phyloP scores from a whole-genome alignment of 1,284 basidiomycete species.

The Omphalotus olearius region DNA sequence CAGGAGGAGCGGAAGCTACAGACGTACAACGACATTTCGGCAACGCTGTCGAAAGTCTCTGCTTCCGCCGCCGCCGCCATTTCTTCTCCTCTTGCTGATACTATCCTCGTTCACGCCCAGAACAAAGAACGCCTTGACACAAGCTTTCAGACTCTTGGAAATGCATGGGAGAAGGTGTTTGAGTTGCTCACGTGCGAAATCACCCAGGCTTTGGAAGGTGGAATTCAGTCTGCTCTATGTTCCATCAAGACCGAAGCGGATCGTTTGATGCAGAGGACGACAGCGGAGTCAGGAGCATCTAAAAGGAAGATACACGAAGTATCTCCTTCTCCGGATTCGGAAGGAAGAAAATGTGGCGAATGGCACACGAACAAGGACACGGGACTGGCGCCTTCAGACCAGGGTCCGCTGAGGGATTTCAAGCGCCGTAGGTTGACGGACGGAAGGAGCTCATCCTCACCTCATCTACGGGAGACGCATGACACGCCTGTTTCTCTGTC shows the following conservation, averaged over 20 bases:
- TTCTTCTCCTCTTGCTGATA: constrained; percentile 39
- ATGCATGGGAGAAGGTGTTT: constrained; percentile 42
- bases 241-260: constrained; percentile 33
- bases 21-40: constrained; percentile 43
- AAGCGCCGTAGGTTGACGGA: constrained; percentile 19
- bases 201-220: constrained; percentile 33
- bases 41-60: constrained; percentile 40
- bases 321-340: constrained; percentile 1
- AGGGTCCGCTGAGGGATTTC: constrained; percentile 12
- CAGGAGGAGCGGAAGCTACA: constrained; percentile 38
- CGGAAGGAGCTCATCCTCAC: constrained; percentile 3
- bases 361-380: not conserved
- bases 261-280: constrained; percentile 5
- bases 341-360: not conserved
- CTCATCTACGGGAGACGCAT: not conserved
- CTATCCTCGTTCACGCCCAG: constrained; percentile 37
- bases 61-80: constrained; percentile 35
- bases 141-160: constrained; percentile 33
- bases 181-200: constrained; percentile 35
- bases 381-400: not conserved
- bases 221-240: constrained; percentile 31
- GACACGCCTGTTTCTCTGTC: constrained; percentile 9
- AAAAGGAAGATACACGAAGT: constrained; percentile 4
- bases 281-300: constrained; percentile 4
- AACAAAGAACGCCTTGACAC: constrained; percentile 36